Percentiles rank a stretch among this genome's conserved stretches.
Evolutionary conservation across 2,329 filamentous ascomycete species (phyloP).

Genomic region (Aciculosporium take): DNA sequence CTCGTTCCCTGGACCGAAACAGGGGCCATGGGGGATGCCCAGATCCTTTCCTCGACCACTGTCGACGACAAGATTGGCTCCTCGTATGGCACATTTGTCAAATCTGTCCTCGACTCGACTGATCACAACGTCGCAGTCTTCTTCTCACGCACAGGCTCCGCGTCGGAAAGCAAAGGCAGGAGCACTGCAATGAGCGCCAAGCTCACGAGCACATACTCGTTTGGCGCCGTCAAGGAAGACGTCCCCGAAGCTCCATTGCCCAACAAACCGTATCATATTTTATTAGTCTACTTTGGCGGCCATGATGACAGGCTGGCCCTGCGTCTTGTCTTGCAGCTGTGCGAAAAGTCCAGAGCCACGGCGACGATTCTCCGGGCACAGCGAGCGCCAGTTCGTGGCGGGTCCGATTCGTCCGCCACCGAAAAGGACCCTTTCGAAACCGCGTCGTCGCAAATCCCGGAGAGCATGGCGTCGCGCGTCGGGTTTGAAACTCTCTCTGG

Average conservation of each 20-base stretch:
- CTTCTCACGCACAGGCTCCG: constrained; percentile 46
- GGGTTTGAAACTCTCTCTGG: constrained; percentile 10
- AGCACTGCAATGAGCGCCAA: constrained; percentile 17
- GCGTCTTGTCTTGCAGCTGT: constrained; percentile 69
- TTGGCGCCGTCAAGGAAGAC: constrained; percentile 42
- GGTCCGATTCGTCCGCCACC: background rate
- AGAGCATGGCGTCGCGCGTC: constrained; percentile 8
- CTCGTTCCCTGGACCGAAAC: constrained; percentile 85
- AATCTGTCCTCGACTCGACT: constrained; percentile 44
- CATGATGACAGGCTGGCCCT: constrained; percentile 70
- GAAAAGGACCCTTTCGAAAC: constrained; percentile 7
- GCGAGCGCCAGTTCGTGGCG: background rate
- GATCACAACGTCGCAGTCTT: constrained; percentile 68
- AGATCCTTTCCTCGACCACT: constrained; percentile 12
- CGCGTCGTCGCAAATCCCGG: constrained; percentile 5
- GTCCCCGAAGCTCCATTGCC: constrained; percentile 41
- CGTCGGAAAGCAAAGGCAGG: constrained; percentile 21
- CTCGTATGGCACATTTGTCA: constrained; percentile 61
- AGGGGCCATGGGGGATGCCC: constrained; percentile 54
- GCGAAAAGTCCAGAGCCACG: constrained; percentile 62
- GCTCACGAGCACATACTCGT: constrained; percentile 40
- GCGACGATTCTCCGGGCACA: constrained; percentile 49
- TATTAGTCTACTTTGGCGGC: constrained; percentile 77
- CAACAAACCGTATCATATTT: constrained; percentile 67
- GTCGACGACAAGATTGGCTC: constrained; percentile 25